Conservation (phyloP, 163 green algal species). For the Scenedesmus sp. region DNA sequence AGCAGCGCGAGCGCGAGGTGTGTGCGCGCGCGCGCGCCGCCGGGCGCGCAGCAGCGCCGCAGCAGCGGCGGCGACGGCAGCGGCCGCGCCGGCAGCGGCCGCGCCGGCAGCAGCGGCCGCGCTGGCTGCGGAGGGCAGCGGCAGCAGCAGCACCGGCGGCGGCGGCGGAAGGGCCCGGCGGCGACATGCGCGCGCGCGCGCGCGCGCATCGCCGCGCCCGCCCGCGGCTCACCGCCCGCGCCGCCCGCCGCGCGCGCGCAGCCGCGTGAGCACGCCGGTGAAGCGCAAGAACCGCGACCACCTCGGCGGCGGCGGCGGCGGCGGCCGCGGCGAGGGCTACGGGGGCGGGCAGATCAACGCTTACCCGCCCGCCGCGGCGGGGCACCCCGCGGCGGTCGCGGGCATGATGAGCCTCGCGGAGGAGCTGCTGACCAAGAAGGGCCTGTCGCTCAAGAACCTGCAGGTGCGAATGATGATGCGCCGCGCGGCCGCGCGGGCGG, state of each 20-base stretch:
- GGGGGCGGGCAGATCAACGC: conserved; percentile 48
- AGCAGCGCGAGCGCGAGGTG: conserved; percentile 44
- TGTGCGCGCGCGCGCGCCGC: neutral
- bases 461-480: too few species aligned
- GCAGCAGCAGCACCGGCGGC: neutral
- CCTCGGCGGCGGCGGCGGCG: conserved; percentile 1
- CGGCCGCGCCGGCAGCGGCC: neutral
- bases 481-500: too few species aligned
- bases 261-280: conserved; percentile 43
- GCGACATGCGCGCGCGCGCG: too few species aligned
- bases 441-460: conserved; percentile 44
- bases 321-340: too few species aligned
- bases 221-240: too few species aligned
- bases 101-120: neutral
- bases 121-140: too few species aligned
- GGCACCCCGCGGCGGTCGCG: conserved; percentile 24
- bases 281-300: conserved; percentile 37
- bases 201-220: too few species aligned
- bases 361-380: conserved; percentile 34
- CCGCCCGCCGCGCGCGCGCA: too few species aligned
- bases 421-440: conserved; percentile 53
- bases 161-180: too few species aligned
- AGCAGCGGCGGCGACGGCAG: too few species aligned
- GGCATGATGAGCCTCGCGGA: conserved; percentile 47
- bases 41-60: neutral